phyloP scores from a whole-genome alignment of 2,329 filamentous ascomycete species.

The Colletotrichum incanum region DNA sequence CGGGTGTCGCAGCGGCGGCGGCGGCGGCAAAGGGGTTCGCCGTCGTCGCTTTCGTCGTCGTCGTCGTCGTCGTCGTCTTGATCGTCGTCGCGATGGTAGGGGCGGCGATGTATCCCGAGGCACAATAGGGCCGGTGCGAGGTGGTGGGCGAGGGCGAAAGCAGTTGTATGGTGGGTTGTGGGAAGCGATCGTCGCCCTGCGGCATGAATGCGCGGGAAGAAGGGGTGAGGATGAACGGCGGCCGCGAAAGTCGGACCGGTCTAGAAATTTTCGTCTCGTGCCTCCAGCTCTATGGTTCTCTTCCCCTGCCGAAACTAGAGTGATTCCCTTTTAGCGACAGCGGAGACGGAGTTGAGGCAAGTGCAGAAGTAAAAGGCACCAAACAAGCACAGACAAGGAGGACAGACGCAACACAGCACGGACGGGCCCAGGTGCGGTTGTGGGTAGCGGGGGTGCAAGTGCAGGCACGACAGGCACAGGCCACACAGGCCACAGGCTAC shows the following conservation, averaged over 20 bases:
- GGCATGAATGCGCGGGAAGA: slow-evolving; percentile 44
- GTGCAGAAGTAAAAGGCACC: slow-evolving; percentile 27
- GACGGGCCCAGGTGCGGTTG: not conserved
- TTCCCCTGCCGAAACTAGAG: slow-evolving; percentile 44
- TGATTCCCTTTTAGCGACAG: slow-evolving; percentile 38
- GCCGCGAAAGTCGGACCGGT: slow-evolving; percentile 38
- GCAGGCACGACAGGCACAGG: not conserved
- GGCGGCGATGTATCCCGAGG: slow-evolving; percentile 19
- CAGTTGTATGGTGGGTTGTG: slow-evolving; percentile 33
- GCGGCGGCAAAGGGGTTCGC: slow-evolving; percentile 20
- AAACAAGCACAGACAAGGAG: slow-evolving; percentile 24
- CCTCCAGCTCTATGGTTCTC: slow-evolving; percentile 32
- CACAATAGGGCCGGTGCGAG: slow-evolving; percentile 28
- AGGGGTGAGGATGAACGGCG: slow-evolving; percentile 23
- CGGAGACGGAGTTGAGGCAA: slow-evolving; percentile 31
- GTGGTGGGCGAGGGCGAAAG: slow-evolving; percentile 28
- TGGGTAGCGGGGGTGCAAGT: not conserved
- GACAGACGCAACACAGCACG: slow-evolving; percentile 3
- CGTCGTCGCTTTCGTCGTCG: slow-evolving; percentile 4
- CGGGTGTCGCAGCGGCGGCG: slow-evolving; percentile 11
- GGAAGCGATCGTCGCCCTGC: slow-evolving; percentile 41
- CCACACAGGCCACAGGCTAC: not conserved
- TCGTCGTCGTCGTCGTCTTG: not conserved
- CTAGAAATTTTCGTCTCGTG: slow-evolving; percentile 37
- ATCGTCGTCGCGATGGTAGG: slow-evolving; percentile 16